Conservation (phyloP, 805 yeast genomes). For the Maudiozyma turicensis region DNA sequence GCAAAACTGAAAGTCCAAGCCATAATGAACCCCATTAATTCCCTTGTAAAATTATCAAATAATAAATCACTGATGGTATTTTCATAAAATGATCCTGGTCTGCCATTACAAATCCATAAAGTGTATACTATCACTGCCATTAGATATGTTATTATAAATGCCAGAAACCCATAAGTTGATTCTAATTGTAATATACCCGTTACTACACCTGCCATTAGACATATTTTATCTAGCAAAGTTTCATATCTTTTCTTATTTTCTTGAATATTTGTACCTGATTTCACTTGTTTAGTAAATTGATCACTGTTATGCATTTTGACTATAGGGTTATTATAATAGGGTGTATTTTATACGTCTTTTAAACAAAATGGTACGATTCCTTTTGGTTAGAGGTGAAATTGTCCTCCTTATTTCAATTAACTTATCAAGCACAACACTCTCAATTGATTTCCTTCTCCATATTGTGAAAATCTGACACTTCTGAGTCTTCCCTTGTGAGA, state of each 20-base stretch:
- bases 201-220: conserved; percentile 41
- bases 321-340: too few relatives aligned
- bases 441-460: too few relatives aligned
- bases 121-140: conserved; percentile 28
- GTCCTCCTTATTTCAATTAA: neutral
- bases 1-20: conserved; percentile 51
- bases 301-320: conserved; percentile 3
- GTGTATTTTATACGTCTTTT: neutral
- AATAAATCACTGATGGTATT: conserved; percentile 35
- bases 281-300: conserved; percentile 7
- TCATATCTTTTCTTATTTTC: conserved; percentile 19
- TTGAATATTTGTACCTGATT: conserved; percentile 12
- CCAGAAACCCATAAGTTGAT: conserved; percentile 38
- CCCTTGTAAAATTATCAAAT: conserved; percentile 37
- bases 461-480: too few relatives aligned
- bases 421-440: neutral
- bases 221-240: conserved; percentile 36
- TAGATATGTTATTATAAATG: conserved; percentile 33
- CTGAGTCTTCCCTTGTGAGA: too few relatives aligned
- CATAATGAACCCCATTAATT: conserved; percentile 43
- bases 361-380: neutral
- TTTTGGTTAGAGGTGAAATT: neutral
- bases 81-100: conserved; percentile 32
- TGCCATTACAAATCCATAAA: conserved; percentile 27
- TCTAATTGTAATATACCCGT: conserved; percentile 48